phyloP scores from a whole-genome alignment of 345 rosid genomes.

The Dipteronia sinensis region DNA sequence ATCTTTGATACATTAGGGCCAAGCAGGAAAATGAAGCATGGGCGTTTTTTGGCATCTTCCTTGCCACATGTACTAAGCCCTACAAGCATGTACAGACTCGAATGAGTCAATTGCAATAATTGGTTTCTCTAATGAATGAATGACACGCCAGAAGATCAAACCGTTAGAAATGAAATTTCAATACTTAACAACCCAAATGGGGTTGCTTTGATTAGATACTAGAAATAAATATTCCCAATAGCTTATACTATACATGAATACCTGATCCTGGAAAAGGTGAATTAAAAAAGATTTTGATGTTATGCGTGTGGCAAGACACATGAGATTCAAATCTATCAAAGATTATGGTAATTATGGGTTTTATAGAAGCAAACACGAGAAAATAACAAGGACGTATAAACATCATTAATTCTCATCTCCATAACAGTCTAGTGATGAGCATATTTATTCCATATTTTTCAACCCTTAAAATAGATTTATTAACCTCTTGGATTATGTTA shows the following conservation, averaged over 20 bases:
- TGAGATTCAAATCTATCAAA: neutral
- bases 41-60: constrained; percentile 56
- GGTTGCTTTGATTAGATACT: neutral
- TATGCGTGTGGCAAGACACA: neutral
- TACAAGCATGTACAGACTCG: constrained; percentile 26
- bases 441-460: no score
- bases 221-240: neutral
- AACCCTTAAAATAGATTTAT: no score
- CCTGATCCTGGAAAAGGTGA: neutral
- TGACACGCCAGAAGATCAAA: neutral
- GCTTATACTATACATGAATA: neutral
- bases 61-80: constrained; percentile 82
- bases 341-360: neutral
- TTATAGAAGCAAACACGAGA: neutral
- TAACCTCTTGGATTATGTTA: no score
- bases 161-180: neutral
- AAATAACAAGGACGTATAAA: neutral
- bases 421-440: no score
- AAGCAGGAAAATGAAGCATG: constrained; percentile 76
- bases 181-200: neutral
- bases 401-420: no score
- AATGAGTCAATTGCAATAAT: neutral
- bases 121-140: neutral
- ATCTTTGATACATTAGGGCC: constrained; percentile 92
- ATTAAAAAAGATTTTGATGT: neutral